phyloP scores from a whole-genome alignment of 73 alveolate species.

The Urostyla sp. region DNA sequence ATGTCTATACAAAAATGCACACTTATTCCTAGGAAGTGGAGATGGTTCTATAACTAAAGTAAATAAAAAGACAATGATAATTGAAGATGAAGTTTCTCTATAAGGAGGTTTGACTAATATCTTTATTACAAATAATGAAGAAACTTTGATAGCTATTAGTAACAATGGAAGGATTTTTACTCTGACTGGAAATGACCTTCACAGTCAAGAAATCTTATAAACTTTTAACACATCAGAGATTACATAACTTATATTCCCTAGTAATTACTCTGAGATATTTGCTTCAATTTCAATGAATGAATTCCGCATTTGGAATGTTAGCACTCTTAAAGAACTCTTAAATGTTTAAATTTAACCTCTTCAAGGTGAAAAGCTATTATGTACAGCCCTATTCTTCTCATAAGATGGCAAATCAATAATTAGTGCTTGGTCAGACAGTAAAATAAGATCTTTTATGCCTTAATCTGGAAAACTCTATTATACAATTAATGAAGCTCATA shows the following conservation, averaged over 20 bases:
- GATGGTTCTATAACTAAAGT: slow-evolving; percentile 83
- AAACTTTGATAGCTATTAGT: slow-evolving; percentile 69
- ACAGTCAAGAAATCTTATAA: slow-evolving; percentile 67
- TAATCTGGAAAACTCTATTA: slow-evolving; percentile 77
- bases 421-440: slow-evolving; percentile 87
- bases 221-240: slow-evolving; percentile 67
- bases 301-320: slow-evolving; percentile 78
- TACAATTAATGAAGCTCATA: slow-evolving; percentile 77
- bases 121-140: slow-evolving; percentile 66
- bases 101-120: slow-evolving; percentile 77
- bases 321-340: slow-evolving; percentile 77
- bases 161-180: slow-evolving; percentile 65
- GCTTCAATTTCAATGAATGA: slow-evolving; percentile 77
- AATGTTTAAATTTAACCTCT: slow-evolving; percentile 71
- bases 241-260: slow-evolving; percentile 59
- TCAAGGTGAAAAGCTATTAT: slow-evolving; percentile 50
- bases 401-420: slow-evolving; percentile 74
- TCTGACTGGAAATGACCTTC: slow-evolving; percentile 71
- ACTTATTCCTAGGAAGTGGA: slow-evolving; percentile 78
- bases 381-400: slow-evolving; percentile 74
- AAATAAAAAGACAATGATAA: slow-evolving; percentile 62
- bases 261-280: slow-evolving; percentile 71
- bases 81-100: slow-evolving; percentile 73
- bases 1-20: slow-evolving; percentile 64
- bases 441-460: slow-evolving; percentile 80